Conservation (phyloP, 176 grass and related monocot species). For the Oryza meridionalis region DNA sequence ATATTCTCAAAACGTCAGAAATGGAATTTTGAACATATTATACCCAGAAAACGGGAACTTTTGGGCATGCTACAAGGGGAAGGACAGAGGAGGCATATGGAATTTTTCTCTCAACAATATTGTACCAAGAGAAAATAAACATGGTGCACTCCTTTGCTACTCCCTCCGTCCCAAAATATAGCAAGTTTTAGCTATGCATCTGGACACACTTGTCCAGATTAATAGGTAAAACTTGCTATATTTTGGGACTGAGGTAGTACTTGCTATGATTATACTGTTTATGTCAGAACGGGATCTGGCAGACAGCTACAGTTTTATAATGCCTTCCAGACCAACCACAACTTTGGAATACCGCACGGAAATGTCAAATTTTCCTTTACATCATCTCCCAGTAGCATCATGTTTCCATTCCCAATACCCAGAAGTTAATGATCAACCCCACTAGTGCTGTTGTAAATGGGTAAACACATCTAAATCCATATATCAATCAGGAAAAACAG, state of each 20-base stretch:
- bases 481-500: neutral
- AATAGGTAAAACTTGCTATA: too few species aligned
- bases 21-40: neutral
- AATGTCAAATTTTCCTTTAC: neutral
- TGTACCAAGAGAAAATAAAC: neutral
- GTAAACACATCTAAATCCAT: neutral
- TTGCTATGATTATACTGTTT: neutral
- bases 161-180: too few species aligned
- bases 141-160: neutral
- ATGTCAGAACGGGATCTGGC: neutral
- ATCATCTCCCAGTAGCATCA: neutral
- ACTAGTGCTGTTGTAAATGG: neutral
- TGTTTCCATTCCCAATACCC: neutral
- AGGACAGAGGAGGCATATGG: too few species aligned
- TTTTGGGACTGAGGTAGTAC: too few species aligned
- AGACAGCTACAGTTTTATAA: neutral
- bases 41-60: too few species aligned
- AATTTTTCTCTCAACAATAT: neutral
- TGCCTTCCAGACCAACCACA: neutral
- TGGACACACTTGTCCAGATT: too few species aligned
- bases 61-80: too few species aligned
- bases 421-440: neutral
- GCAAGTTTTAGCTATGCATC: too few species aligned
- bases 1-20: neutral
- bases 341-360: neutral